Conservation (phyloP, 2,329 filamentous ascomycete genomes). For the Beauveria medogensis region DNA sequence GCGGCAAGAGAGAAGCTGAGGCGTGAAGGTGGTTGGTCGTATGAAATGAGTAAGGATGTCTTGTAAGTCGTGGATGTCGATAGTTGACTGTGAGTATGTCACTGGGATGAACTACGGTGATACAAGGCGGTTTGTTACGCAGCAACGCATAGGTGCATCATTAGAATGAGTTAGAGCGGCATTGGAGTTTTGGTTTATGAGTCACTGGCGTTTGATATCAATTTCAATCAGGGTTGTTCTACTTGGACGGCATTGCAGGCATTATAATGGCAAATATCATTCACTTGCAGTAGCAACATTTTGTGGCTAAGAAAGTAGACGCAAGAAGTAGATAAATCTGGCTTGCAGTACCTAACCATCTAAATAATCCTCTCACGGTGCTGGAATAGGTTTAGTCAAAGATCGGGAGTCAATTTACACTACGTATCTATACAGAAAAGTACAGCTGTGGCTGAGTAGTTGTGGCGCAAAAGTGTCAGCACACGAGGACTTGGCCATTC, state of each 20-base stretch:
- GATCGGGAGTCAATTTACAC: too few relatives aligned
- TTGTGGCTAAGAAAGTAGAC: neutral
- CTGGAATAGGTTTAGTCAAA: too few relatives aligned
- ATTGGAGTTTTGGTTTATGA: conserved; percentile 2
- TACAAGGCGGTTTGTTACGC: neutral
- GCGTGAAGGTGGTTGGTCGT: conserved; percentile 79
- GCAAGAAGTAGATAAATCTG: too few relatives aligned
- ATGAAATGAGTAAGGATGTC: conserved; percentile 47
- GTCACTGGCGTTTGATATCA: conserved; percentile 4
- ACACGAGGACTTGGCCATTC: too few relatives aligned
- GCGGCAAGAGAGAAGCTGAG: conserved; percentile 72
- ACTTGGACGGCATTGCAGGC: neutral
- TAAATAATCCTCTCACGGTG: too few relatives aligned
- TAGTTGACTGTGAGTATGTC: neutral
- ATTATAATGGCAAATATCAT: neutral
- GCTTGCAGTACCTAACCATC: too few relatives aligned
- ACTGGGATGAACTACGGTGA: neutral
- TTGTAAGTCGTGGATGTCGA: conserved; percentile 20
- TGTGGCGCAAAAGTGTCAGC: too few relatives aligned
- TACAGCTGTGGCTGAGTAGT: too few relatives aligned
- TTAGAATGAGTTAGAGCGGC: neutral
- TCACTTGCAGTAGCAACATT: neutral
- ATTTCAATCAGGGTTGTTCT: neutral
- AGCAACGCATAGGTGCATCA: conserved; percentile 5
- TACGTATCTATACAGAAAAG: too few relatives aligned